These are phyloP conservation scores for Magnusiomyces sp. DNA, from an alignment of 1,139 yeast species.

Conservation along the genomic window DNA sequence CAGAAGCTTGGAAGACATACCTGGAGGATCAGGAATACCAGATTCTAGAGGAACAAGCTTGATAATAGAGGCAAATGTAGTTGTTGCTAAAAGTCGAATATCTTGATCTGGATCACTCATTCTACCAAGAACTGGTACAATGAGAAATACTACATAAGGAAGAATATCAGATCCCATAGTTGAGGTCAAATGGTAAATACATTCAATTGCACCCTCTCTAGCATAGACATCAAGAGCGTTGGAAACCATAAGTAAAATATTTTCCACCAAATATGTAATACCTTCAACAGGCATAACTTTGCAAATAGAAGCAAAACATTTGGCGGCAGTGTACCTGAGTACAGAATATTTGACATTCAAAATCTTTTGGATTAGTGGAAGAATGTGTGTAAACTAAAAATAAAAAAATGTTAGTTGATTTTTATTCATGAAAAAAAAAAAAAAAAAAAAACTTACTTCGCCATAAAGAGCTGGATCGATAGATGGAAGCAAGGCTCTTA, in stretches of 20 bases:
- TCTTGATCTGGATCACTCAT: constrained; percentile 95
- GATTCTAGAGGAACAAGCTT: constrained; percentile 95
- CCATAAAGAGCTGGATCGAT: constrained; percentile 44
- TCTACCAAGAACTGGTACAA: constrained; percentile 93
- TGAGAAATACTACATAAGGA: constrained; percentile 90
- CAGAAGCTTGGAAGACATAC: constrained; percentile 75
- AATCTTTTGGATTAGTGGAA: constrained; percentile 50
- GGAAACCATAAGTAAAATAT: constrained; percentile 69
- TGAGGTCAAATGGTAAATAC: constrained; percentile 73
- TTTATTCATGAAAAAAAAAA: too few species aligned
- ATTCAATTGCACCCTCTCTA: constrained; percentile 92
- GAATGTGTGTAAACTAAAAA: constrained; percentile 39
- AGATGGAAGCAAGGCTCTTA: constrained; percentile 64
- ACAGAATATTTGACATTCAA: constrained; percentile 67
- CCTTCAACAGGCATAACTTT: constrained; percentile 64
- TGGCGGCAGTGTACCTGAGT: constrained; percentile 82
- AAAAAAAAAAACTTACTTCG: too few species aligned
- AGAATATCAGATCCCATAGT: constrained; percentile 84
- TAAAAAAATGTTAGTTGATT: too few species aligned
- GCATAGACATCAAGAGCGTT: constrained; percentile 69
- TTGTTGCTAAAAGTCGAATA: constrained; percentile 84
- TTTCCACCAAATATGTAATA: constrained; percentile 71
- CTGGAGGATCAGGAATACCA: constrained; percentile 93
- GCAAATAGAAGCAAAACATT: constrained; percentile 78
- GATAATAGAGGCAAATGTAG: constrained; percentile 93